Evolutionary conservation across 2,329 filamentous ascomycete species (phyloP).

Genomic region (Colletotrichum orchidophilum): DNA sequence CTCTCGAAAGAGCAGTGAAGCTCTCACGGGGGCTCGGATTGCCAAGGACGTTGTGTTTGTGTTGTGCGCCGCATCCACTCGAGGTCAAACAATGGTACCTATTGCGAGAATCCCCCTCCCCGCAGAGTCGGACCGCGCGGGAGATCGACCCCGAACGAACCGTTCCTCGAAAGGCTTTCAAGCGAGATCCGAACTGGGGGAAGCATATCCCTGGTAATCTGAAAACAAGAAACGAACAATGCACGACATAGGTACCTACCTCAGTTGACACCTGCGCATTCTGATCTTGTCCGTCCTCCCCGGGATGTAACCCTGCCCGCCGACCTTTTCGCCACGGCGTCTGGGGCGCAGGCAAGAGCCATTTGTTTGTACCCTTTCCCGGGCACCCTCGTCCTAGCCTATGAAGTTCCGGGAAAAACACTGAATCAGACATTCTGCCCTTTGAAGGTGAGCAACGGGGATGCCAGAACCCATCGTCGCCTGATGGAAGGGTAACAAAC

Average conservation of each 20-base stretch:
- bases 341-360: not conserved
- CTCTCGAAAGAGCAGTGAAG: not conserved
- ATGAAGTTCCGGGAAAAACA: not conserved
- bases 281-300: not conserved
- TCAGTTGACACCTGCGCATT: not conserved
- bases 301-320: not conserved
- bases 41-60: not conserved
- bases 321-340: not conserved
- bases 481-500: not conserved
- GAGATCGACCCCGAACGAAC: constrained; percentile 7
- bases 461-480: not conserved
- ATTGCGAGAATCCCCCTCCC: not conserved
- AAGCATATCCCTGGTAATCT: not conserved
- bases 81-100: too few species aligned
- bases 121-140: not conserved
- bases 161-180: too few species aligned
- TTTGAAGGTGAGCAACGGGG: not conserved
- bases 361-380: not conserved
- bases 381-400: not conserved
- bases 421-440: not conserved
- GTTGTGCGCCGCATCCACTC: not conserved
- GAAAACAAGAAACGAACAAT: constrained; percentile 7
- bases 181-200: not conserved
- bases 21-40: not conserved
- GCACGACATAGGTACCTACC: constrained; percentile 7